These are phyloP conservation scores for Lipomyces starkeyi DNA, from an alignment of 805 yeast species.

Conservation along the genomic window DNA sequence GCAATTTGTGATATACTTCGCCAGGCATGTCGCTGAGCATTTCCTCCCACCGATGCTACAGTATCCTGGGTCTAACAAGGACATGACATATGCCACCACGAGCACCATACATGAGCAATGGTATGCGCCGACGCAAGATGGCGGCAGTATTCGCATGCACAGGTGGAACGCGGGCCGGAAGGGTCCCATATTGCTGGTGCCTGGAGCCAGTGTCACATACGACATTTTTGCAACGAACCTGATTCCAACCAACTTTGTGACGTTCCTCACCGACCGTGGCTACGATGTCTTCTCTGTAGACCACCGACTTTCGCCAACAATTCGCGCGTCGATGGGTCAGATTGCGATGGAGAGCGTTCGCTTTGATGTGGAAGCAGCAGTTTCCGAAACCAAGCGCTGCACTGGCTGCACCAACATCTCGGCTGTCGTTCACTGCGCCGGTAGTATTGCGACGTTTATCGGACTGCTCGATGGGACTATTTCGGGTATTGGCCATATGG, in stretches of 20 bases:
- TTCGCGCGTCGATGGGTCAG: background rate
- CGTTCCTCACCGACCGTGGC: background rate
- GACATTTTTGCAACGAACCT: background rate
- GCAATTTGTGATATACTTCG: background rate
- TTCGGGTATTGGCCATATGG: background rate
- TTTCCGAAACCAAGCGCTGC: background rate
- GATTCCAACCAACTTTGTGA: background rate
- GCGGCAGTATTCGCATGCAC: background rate
- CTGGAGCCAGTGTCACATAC: background rate
- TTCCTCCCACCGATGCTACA: background rate
- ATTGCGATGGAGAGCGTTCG: background rate
- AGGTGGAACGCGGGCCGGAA: background rate
- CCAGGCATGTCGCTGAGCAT: background rate
- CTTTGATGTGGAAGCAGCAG: background rate
- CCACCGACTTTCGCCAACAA: background rate
- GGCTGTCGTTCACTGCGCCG: background rate
- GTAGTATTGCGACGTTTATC: background rate
- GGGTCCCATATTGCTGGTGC: background rate
- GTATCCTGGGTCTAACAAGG: background rate
- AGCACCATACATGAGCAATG: background rate
- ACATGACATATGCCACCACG: background rate
- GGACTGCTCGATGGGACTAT: constrained; percentile 1
- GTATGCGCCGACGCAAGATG: background rate
- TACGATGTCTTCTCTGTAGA: background rate
- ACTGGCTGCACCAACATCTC: background rate